These are phyloP conservation scores for Aspergillus kassunensis DNA, from an alignment of 495 filamentous ascomycete genomes.

Conservation along the genomic window DNA sequence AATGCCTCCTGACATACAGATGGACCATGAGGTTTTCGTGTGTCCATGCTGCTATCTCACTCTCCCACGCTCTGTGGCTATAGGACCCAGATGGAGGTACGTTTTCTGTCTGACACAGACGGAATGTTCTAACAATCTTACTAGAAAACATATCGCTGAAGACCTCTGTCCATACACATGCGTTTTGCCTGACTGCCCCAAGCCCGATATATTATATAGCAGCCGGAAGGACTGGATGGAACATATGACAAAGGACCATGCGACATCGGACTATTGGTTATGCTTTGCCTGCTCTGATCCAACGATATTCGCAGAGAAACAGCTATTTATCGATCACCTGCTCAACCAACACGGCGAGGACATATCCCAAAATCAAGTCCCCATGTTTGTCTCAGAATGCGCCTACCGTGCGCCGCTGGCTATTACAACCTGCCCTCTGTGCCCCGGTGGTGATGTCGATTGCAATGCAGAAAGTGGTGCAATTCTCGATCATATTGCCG, in stretches of 20 bases:
- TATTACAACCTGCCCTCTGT: no score
- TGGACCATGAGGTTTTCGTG: not conserved
- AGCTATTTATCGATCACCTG: no score
- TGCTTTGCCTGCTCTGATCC: conserved; percentile 6
- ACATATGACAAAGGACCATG: conserved; percentile 9
- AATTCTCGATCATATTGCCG: no score
- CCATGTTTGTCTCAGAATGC: no score
- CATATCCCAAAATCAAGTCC: no score
- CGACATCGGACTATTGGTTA: not conserved
- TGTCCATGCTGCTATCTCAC: conserved; percentile 12
- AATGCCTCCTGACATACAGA: not conserved
- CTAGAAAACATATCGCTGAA: conserved; percentile 7
- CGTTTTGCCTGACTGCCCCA: conserved; percentile 6
- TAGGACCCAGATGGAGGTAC: conserved; percentile 11
- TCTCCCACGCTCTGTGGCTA: not conserved
- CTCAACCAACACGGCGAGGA: no score
- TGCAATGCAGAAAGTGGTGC: no score
- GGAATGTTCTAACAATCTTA: not conserved
- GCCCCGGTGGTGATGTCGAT: no score
- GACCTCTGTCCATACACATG: conserved; percentile 14
- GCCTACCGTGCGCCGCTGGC: no score
- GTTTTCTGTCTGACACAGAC: not conserved
- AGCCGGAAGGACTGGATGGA: conserved; percentile 1
- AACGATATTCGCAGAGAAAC: no score
- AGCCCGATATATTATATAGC: not conserved